Evolutionary conservation across 352 stramenopile genomes (phyloP).

Genomic region (Globisporangium nagaii): DNA sequence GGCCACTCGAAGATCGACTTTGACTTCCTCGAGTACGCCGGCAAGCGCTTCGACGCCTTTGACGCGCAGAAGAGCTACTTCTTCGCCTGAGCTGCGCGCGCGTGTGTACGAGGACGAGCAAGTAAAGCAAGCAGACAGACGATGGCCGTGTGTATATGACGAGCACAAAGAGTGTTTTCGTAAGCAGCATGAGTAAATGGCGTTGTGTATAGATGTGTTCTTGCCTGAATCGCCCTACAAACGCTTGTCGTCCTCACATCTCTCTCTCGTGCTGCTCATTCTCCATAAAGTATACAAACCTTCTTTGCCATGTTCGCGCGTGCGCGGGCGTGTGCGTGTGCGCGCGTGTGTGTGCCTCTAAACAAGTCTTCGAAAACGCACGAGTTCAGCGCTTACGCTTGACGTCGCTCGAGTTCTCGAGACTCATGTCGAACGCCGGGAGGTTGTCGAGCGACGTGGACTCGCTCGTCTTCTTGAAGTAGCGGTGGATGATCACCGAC

Average conservation of each 20-base stretch:
- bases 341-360: too few relatives aligned
- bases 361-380: too few relatives aligned
- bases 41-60: conserved; percentile 79
- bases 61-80: conserved; percentile 70
- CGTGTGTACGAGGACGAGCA: too few relatives aligned
- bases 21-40: conserved; percentile 84
- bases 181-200: conserved; percentile 8
- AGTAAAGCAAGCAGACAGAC: not conserved
- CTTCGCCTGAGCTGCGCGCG: conserved; percentile 23
- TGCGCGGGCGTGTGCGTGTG: too few relatives aligned
- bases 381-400: conserved; percentile 83
- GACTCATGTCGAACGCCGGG: conserved; percentile 78
- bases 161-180: not conserved
- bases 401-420: conserved; percentile 74
- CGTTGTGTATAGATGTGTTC: not conserved
- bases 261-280: too few relatives aligned
- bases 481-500: conserved; percentile 73
- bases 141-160: conserved; percentile 2
- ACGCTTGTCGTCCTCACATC: too few relatives aligned
- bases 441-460: conserved; percentile 87
- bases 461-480: conserved; percentile 86
- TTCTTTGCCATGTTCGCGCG: too few relatives aligned
- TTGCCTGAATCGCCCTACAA: too few relatives aligned
- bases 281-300: too few relatives aligned
- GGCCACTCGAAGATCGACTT: conserved; percentile 89